Evolutionary conservation across 306 rosid species (phyloP), one percentile per base, ranked within the genome.

Genomic region (Trichosanthes truncata): DNA sequence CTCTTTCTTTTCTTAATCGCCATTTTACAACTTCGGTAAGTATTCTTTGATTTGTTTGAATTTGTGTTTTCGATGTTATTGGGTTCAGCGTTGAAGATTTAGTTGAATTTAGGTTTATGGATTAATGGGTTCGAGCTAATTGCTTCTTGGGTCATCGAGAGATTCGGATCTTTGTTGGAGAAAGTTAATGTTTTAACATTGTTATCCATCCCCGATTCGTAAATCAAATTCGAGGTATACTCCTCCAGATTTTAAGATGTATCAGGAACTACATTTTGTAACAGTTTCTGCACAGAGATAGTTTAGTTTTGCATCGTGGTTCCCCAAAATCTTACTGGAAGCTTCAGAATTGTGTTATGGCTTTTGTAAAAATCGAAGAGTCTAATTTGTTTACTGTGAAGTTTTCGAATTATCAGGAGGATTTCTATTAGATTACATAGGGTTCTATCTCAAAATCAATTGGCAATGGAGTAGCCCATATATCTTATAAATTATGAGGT

Each of bases 81-180:
- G 40, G 46, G 5, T 74, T 74, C 15, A 9, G 4, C 43, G 45
- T 38, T 67, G 13, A 67, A 67, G 31, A 0, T 51, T 74, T 33
- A 51, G 26, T 52, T 52, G 31, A 18, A 74, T 74, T 52, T 72
- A 29, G 61, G 62, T 9, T 74, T 52, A 0, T 20, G 63, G 57
- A 74, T 74, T 9, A 0, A 20, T 40, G 29, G 51, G 52, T 38
- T 68, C 3, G 45, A 74, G 20, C 8, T 0, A 7, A 52, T 20
- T 51, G 63, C 18, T 74, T 52, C 31, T 33, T 2, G 40, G 33
- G 78, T 9, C 0, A 33, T 52, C 17, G 29, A 6, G 31, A 51
- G 10, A 74, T 74, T 74, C 46, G 56, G 43, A 74, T 74, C 78
- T 74, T 72, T 31, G 62, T 51, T 74, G 5, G 5, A 31, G 78